These are phyloP conservation scores for Melampsora americana DNA, from an alignment of 1,284 basidiomycete species.

Conservation along the genomic window DNA sequence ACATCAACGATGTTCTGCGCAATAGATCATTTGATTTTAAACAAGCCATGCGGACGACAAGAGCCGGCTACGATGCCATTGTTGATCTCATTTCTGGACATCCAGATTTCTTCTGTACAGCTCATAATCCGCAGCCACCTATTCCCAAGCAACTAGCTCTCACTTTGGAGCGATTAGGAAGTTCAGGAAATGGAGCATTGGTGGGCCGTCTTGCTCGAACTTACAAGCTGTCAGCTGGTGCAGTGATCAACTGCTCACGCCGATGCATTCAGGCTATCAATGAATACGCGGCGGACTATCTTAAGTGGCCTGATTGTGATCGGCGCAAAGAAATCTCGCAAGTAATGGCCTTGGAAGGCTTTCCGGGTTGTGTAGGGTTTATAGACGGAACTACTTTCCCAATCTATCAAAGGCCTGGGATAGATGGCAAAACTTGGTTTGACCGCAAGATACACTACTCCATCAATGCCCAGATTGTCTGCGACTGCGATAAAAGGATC, in stretches of 20 bases:
- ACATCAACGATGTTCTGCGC: too few relatives aligned
- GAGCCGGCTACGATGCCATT: too few relatives aligned
- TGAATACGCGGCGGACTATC: background rate
- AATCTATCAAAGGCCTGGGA: constrained; percentile 6
- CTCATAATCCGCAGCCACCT: background rate
- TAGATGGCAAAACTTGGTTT: constrained; percentile 11
- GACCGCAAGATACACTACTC: background rate
- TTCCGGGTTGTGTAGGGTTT: constrained; percentile 17
- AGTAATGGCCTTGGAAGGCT: background rate
- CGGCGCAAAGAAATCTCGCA: background rate
- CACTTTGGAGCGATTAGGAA: background rate
- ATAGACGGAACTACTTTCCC: constrained; percentile 16
- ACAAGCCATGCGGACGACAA: too few relatives aligned
- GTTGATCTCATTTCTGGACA: too few relatives aligned
- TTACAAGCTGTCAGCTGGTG: background rate
- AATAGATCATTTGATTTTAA: too few relatives aligned
- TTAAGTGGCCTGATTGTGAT: background rate
- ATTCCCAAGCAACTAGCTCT: background rate
- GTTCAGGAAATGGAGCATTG: background rate
- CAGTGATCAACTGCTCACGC: background rate
- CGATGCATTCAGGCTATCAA: too few relatives aligned
- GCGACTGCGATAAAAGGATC: constrained; percentile 16
- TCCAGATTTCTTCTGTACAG: too few relatives aligned
- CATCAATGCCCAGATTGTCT: constrained; percentile 27
- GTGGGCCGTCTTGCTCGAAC: background rate